Evolutionary conservation across 352 stramenopile genomes (phyloP).

Genomic region (Phytophthora fragariaefolia): DNA sequence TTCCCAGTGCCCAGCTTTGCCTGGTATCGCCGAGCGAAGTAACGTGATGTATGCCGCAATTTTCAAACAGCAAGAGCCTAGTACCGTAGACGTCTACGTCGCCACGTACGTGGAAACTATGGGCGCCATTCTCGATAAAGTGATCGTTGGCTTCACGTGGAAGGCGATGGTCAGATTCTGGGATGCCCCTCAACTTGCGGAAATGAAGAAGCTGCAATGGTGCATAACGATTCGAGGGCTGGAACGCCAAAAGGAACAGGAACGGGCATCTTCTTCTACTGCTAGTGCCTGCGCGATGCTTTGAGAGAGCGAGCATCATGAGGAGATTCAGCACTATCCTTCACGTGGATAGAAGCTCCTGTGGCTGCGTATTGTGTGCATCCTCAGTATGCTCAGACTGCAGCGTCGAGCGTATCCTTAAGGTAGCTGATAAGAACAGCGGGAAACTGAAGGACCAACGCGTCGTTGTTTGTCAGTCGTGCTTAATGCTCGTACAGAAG

Average conservation of each 20-base stretch:
- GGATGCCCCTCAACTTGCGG: slow-evolving; percentile 20
- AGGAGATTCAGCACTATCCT: slow-evolving; percentile 1
- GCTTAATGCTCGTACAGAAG: slow-evolving; percentile 27
- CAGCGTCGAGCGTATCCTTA: slow-evolving; percentile 23
- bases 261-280: background rate
- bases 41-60: slow-evolving; percentile 32
- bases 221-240: slow-evolving; percentile 7
- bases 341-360: slow-evolving; percentile 3
- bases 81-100: slow-evolving; percentile 30
- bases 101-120: slow-evolving; percentile 26
- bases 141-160: slow-evolving; percentile 19
- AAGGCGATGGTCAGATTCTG: slow-evolving; percentile 23
- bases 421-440: slow-evolving; percentile 12
- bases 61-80: slow-evolving; percentile 32
- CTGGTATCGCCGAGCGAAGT: slow-evolving; percentile 20
- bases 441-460: slow-evolving; percentile 9
- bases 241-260: slow-evolving; percentile 18
- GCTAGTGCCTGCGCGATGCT: slow-evolving; percentile 14
- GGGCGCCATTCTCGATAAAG: slow-evolving; percentile 18
- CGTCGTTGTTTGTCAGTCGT: slow-evolving; percentile 29
- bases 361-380: slow-evolving; percentile 15
- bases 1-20: slow-evolving; percentile 18
- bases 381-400: slow-evolving; percentile 22
- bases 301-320: slow-evolving; percentile 10
- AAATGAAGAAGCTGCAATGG: slow-evolving; percentile 38